Conservation (phyloP, 78 protist species). For the Dictyostelium firmibasis region DNA sequence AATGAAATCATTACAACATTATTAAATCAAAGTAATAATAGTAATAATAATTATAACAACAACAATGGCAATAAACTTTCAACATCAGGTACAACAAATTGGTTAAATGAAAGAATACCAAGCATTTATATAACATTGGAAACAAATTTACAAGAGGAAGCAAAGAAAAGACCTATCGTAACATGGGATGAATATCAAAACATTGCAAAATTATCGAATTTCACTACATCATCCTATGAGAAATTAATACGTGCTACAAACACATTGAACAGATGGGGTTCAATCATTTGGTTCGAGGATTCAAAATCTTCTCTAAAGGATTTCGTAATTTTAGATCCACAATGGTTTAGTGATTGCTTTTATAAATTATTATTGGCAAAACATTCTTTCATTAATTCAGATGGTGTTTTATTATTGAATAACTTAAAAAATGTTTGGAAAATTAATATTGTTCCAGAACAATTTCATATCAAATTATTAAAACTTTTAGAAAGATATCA, state of each 20-base stretch:
- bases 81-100: neutral
- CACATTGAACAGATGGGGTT: conserved; percentile 71
- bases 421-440: conserved; percentile 39
- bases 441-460: conserved; percentile 47
- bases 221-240: conserved; percentile 4
- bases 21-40: conserved; percentile 1
- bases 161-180: conserved; percentile 51
- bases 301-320: conserved; percentile 33
- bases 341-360: conserved; percentile 77
- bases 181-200: conserved; percentile 52
- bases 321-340: conserved; percentile 43
- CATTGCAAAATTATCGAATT: conserved; percentile 42
- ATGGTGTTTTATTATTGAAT: conserved; percentile 4
- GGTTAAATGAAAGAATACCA: conserved; percentile 61
- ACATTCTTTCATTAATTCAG: conserved; percentile 11
- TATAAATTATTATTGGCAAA: conserved; percentile 11
- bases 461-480: conserved; percentile 20
- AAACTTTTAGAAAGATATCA: conserved; percentile 37
- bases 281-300: conserved; percentile 72
- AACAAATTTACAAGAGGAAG: conserved; percentile 35
- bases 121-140: conserved; percentile 13
- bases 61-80: neutral
- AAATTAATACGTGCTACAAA: conserved; percentile 61
- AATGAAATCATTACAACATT: conserved; percentile 45
- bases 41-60: neutral